A percentile compares a stretch with the other conserved stretches of the same genome.
These are phyloP conservation scores for Calonectria ilicicola DNA, from an alignment of 2,329 filamentous ascomycete species.

Conservation along the genomic window DNA sequence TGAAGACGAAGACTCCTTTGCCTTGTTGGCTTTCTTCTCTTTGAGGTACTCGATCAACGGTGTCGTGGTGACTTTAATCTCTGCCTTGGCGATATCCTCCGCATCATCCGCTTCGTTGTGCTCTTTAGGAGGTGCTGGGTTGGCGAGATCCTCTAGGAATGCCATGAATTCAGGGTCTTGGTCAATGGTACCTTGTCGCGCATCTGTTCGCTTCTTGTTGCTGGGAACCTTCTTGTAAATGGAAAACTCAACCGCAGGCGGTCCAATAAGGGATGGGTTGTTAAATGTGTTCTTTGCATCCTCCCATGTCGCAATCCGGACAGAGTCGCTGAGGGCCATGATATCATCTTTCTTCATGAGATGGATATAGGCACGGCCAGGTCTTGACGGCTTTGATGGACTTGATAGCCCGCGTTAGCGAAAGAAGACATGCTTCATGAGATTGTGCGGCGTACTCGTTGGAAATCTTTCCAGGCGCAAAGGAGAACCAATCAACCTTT, in stretches of 20 bases:
- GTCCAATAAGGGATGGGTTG: slow-evolving; percentile 79
- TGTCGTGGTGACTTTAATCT: slow-evolving; percentile 79
- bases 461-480: slow-evolving; percentile 75
- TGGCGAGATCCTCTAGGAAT: slow-evolving; percentile 89
- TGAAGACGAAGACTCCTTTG: slow-evolving; percentile 62
- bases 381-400: slow-evolving; percentile 85
- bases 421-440: background rate
- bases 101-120: slow-evolving; percentile 54
- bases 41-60: slow-evolving; percentile 90
- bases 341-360: slow-evolving; percentile 79
- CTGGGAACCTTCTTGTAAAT: slow-evolving; percentile 86
- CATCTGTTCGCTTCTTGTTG: slow-evolving; percentile 80
- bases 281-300: slow-evolving; percentile 84
- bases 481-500: slow-evolving; percentile 87
- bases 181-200: slow-evolving; percentile 93
- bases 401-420: slow-evolving; percentile 55
- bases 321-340: slow-evolving; percentile 73
- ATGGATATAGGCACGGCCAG: slow-evolving; percentile 85
- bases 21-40: slow-evolving; percentile 88
- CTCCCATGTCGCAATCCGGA: slow-evolving; percentile 78
- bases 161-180: slow-evolving; percentile 96
- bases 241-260: slow-evolving; percentile 84
- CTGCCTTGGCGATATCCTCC: slow-evolving; percentile 59
- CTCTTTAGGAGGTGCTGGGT: slow-evolving; percentile 65
- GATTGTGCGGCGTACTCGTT: slow-evolving; percentile 74